Evolutionary conservation across 2,329 filamentous ascomycete genomes (phyloP).

Genomic region (Aspergillus texensis): DNA sequence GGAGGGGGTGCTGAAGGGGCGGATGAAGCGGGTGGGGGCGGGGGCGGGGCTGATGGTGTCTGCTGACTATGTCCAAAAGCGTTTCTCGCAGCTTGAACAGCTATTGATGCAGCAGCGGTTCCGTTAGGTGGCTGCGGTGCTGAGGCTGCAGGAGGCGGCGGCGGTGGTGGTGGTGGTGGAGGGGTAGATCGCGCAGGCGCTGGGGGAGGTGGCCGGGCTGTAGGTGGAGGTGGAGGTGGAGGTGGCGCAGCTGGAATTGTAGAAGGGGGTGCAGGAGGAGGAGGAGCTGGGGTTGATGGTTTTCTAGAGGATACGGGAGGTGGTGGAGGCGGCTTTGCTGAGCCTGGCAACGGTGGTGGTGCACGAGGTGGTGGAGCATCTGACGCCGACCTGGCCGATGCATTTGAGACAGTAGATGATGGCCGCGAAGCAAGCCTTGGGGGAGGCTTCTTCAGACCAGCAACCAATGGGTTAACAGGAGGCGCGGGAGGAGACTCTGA

Average conservation of each 20-base stretch:
- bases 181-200: constrained; percentile 51
- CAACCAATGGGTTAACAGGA: constrained; percentile 55
- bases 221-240: constrained; percentile 46
- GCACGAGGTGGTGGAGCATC: constrained; percentile 56
- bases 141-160: constrained; percentile 36
- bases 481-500: constrained; percentile 52
- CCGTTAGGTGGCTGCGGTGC: constrained; percentile 41
- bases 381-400: constrained; percentile 53
- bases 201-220: constrained; percentile 45
- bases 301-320: constrained; percentile 61
- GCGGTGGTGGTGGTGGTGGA: constrained; percentile 55
- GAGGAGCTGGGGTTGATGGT: constrained; percentile 54
- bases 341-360: constrained; percentile 66
- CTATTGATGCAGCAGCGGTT: constrained; percentile 52
- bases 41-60: constrained; percentile 48
- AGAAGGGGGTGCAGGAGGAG: constrained; percentile 47
- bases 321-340: constrained; percentile 55
- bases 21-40: constrained; percentile 38
- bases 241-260: constrained; percentile 48
- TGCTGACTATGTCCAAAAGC: constrained; percentile 54
- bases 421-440: constrained; percentile 57
- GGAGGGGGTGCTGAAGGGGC: constrained; percentile 48
- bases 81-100: constrained; percentile 61
- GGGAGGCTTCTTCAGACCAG: constrained; percentile 63
- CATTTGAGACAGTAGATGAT: constrained; percentile 61